These are phyloP conservation scores for Fraxinus xanthoxyloides DNA, from an alignment of 305 asterid species.

Conservation along the genomic window DNA sequence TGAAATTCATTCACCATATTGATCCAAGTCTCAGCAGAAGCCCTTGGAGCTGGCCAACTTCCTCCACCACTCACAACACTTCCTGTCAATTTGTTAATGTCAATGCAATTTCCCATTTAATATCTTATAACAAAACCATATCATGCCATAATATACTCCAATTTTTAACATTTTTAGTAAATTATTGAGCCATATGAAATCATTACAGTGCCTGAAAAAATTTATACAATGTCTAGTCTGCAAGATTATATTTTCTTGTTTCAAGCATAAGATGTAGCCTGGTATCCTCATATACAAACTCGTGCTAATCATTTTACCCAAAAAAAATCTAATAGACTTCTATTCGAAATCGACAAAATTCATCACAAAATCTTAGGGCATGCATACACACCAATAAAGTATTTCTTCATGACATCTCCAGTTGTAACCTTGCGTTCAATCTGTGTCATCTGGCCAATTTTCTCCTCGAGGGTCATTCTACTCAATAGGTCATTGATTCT, in stretches of 20 bases:
- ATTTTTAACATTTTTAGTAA: background rate
- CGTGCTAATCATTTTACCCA: background rate
- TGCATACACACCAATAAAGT: slow-evolving; percentile 37
- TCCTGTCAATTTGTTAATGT: slow-evolving; percentile 10
- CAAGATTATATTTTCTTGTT: background rate
- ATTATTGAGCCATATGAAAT: background rate
- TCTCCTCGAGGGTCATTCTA: slow-evolving; percentile 46
- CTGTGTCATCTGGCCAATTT: slow-evolving; percentile 53
- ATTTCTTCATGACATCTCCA: slow-evolving; percentile 35
- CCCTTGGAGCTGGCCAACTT: slow-evolving; percentile 21
- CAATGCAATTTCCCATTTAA: background rate
- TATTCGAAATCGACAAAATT: background rate
- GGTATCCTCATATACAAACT: background rate
- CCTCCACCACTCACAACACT: slow-evolving; percentile 33
- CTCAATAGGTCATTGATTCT: slow-evolving; percentile 37
- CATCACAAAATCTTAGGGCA: background rate
- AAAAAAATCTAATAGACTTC: background rate
- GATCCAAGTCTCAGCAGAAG: slow-evolving; percentile 29
- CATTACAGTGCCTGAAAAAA: background rate
- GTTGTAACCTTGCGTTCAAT: slow-evolving; percentile 39
- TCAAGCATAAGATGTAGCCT: background rate
- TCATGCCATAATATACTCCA: background rate
- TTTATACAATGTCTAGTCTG: background rate
- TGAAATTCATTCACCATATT: slow-evolving; percentile 29
- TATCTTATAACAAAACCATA: background rate